Base-by-base conservation (phyloP, 225 moss, liverwort and hornwort species). In the Pseudisothecium myosuroides region DNA sequence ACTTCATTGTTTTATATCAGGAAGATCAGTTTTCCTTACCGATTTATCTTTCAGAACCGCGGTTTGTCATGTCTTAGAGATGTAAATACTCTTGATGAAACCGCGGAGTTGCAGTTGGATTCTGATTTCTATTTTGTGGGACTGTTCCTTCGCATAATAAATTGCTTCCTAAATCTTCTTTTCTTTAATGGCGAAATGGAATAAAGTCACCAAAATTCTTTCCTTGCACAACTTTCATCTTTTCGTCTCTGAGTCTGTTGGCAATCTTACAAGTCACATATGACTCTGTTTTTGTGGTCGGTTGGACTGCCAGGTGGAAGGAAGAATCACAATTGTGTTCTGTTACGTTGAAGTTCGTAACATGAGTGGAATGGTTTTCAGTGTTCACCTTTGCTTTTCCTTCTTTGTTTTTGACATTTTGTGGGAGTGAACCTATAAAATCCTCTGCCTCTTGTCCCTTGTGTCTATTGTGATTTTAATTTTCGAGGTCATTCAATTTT, bases 61-160 rank as follows among this genome's bases (percentile, higher is more conserved):
- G 3, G 37, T 16, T 27, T 27, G 16, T 15, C 72, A 0, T 16
- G 5, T 27, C 27, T 43, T 17, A 14, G 26, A 41, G 71, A 8
- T 8, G 41, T 2, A 9, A 41, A 5, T 71, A 26, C 14, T 15
- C 1, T 15, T 41, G 24, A 23, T 3, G 39, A 23, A 4, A 4
- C 7, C 4, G 8, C 7, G 8, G 1, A 43, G 16, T 27, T 72
- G 9, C 16, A 16, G 5, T 16, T 43, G 9, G 14, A 23, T 14
- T 69, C 7, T 8, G 24, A 69, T 5, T 14, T 19, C 14, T 5
- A 9, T 41, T 43, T 9, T 27, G 9, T 13, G 43, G 16, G 8
- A 26, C 8, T 2, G 7, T 0, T 39, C 7, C 14, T 26, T 22
- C 5, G 14, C 5, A 8, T 1, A 5, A 8, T 10, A 41, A 41